Evolutionary conservation across 805 yeast genomes (phyloP), one percentile per base, ranked within the genome.

Genomic region (Saturnispora halmiae): DNA sequence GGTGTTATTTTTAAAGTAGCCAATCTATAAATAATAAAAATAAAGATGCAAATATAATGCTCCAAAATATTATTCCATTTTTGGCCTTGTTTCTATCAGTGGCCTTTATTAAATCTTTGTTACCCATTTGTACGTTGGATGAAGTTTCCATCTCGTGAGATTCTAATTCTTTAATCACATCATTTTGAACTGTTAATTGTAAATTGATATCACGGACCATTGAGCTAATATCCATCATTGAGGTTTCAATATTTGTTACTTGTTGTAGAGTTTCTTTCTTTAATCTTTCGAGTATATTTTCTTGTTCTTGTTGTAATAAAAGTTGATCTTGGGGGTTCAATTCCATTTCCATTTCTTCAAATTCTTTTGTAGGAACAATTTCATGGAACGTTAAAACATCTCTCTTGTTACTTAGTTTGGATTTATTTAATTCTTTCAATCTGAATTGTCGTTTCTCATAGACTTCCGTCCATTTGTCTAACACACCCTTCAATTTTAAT

Each of bases 171-270:
- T 72, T 67, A 13, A 87, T 81, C 55, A 74, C 78, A 40, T 80
- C 81, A 5, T 81, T 75, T 59, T 87, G 96, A 1, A 74, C 58
- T 19, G 75, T 73, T 36, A 87, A 65, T 55, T 88, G 94, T 41
- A 78, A 66, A 10, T 84, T 70, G 40, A 87, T 65, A 53, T 84
- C 92, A 19, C 78, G 67, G 53, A 87, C 90, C 46, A 88, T 59
- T 41, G 78, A 73, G 1, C 87, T 72, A 32, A 88, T 79, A 53
- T 85, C 95, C 33, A 77, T 55, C 58, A 81, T 76, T 2, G 84
- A 72, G 21, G 64, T 64, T 51, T 79, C 81, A 27, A 82, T 65
- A 45, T 70, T 64, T 45, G 73, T 75, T 6, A 79, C 81, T 45
- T 77, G 75, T 31, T 71, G 64, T 21, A 80, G 51, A 46, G 81